Evolutionary conservation across 2,329 filamentous ascomycete species (phyloP).

Genomic region (Didymosphaeria variabile): DNA sequence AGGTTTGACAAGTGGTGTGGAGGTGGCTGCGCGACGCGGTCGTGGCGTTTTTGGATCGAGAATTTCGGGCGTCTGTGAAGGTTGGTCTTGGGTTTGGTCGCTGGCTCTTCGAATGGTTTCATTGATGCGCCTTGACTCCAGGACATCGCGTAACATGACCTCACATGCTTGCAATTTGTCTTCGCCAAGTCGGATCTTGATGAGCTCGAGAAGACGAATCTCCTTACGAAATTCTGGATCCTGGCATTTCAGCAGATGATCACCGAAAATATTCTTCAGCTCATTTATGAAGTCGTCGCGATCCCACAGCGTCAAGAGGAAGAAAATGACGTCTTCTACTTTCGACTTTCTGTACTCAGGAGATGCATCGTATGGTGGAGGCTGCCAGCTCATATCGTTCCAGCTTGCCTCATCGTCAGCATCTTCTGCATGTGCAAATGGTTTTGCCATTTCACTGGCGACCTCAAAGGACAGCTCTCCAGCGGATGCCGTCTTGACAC

Average conservation of each 20-base stretch:
- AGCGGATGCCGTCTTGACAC: conserved; percentile 60
- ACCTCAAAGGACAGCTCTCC: conserved; percentile 74
- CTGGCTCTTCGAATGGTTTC: conserved; percentile 51
- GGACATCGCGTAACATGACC: conserved; percentile 95
- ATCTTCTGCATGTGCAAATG: conserved; percentile 63
- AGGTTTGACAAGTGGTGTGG: conserved; percentile 23
- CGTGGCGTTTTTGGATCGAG: conserved; percentile 35
- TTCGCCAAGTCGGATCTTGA: conserved; percentile 90
- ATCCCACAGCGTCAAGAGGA: conserved; percentile 86
- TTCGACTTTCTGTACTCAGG: conserved; percentile 89
- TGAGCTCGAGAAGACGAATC: conserved; percentile 79
- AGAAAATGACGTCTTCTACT: conserved; percentile 89
- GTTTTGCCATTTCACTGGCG: conserved; percentile 70
- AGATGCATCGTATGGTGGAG: conserved; percentile 90
- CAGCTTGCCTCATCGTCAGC: conserved; percentile 77
- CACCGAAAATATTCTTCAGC: conserved; percentile 87
- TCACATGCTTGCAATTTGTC: conserved; percentile 88
- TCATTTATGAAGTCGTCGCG: conserved; percentile 96
- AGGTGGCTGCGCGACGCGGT: conserved; percentile 32
- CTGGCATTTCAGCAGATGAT: conserved; percentile 74
- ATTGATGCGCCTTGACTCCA: conserved; percentile 82
- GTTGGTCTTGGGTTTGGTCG: conserved; percentile 28
- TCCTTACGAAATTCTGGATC: conserved; percentile 76
- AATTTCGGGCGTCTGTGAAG: conserved; percentile 32
- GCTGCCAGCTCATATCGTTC: conserved; percentile 92